These are phyloP conservation scores for Pisolithus sp. DNA, from an alignment of 768 basidiomycete genomes.

Conservation along the genomic window DNA sequence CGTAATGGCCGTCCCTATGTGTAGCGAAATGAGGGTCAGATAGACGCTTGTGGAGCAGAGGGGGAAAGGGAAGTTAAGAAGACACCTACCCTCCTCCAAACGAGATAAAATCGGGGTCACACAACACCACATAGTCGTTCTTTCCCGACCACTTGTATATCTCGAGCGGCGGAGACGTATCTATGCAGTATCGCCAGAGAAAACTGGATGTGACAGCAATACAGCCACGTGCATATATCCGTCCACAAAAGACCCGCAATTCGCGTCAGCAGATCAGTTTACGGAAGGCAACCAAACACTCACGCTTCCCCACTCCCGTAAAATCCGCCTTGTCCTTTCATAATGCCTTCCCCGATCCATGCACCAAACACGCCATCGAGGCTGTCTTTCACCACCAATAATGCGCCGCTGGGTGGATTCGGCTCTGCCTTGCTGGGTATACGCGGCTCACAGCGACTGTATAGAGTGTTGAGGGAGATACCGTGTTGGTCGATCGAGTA, in stretches of 20 bases:
- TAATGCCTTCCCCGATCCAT: conserved; percentile 70
- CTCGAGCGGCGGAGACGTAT: conserved; percentile 34
- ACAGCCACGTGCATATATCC: background rate
- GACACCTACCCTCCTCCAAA: conserved; percentile 85
- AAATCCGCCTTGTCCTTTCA: conserved; percentile 61
- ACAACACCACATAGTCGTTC: conserved; percentile 87
- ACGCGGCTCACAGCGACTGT: conserved; percentile 50
- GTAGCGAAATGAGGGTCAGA: too few species aligned
- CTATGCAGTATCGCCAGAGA: conserved; percentile 57
- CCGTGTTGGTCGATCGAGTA: conserved; percentile 71
- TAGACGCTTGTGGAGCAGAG: too few species aligned
- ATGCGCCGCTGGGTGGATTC: conserved; percentile 34
- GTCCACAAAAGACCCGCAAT: background rate
- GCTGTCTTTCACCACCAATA: conserved; percentile 64
- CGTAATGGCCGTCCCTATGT: conserved; percentile 79
- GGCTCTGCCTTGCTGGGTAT: conserved; percentile 19
- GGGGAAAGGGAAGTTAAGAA: background rate
- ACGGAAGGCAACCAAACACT: conserved; percentile 9
- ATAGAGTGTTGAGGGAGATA: conserved; percentile 85
- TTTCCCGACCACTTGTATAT: conserved; percentile 81
- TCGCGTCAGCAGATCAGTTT: too few species aligned
- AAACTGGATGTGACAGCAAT: conserved; percentile 43
- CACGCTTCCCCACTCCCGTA: conserved; percentile 89
- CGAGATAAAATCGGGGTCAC: conserved; percentile 73
- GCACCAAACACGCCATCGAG: conserved; percentile 69